A percentile compares a stretch with the other conserved stretches of the same genome.
phyloP scores from a whole-genome alignment of 805 yeast species.

The Hermanozyma aechmeae region DNA sequence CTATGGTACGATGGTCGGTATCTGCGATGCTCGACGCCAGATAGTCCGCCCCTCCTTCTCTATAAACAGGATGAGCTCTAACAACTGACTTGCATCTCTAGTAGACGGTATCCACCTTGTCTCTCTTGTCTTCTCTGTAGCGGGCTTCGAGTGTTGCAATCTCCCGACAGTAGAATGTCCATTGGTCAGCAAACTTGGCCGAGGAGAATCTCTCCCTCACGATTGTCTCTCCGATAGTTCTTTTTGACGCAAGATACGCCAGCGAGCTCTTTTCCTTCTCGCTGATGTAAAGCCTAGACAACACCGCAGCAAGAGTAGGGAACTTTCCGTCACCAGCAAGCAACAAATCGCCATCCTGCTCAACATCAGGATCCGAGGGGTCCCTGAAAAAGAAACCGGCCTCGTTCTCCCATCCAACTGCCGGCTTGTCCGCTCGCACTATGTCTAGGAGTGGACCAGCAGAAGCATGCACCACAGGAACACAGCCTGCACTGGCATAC shows the following conservation, averaged over 20 bases:
- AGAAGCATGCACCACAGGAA: conserved; percentile 87
- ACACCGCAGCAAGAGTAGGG: conserved; percentile 41
- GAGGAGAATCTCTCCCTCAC: conserved; percentile 54
- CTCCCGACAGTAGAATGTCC: conserved; percentile 30
- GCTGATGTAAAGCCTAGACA: conserved; percentile 34
- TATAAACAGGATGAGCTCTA: too few relatives aligned
- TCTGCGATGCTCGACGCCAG: too few relatives aligned
- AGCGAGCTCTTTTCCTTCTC: conserved; percentile 16
- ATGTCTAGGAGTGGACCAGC: conserved; percentile 94
- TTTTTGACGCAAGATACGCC: conserved; percentile 27
- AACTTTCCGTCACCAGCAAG: conserved; percentile 11
- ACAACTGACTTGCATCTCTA: conserved; percentile 6
- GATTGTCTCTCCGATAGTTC: conserved; percentile 37
- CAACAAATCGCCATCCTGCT: conserved; percentile 5
- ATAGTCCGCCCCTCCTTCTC: too few relatives aligned
- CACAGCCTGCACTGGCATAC: conserved; percentile 73
- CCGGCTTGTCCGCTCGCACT: conserved; percentile 27
- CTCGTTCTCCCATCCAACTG: conserved; percentile 26
- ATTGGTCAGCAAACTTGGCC: conserved; percentile 40
- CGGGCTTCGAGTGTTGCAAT: conserved; percentile 14
- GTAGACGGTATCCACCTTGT: conserved; percentile 19
- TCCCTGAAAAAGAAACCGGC: conserved; percentile 79
- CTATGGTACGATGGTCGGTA: too few relatives aligned
- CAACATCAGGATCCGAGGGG: conserved; percentile 61
- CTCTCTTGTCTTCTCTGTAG: conserved; percentile 17